Evolutionary conservation across 805 yeast genomes (phyloP), one percentile per base, ranked within the genome.

Genomic region (Saturnispora quitensis): DNA sequence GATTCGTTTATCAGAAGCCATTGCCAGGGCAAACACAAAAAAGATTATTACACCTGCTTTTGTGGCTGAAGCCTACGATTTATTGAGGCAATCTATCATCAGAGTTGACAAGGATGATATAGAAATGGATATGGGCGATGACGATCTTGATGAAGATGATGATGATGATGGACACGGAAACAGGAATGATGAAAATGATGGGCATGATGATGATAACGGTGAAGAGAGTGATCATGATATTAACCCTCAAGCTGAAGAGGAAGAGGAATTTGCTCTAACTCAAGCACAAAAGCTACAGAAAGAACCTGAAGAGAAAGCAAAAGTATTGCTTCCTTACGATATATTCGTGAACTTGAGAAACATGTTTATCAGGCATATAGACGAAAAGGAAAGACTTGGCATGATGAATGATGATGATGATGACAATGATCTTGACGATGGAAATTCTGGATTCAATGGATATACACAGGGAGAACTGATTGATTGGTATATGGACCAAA

Each of bases 21-120:
- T 93, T 68, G 98, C 99, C 1, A 77, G 96, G 58, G 97, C 98
- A 27, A 93, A 91, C 68, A 90, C 98, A 69, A 86, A 90, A 18
- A 93, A 87, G 56, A 89, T 82, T 56, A 84, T 89, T 50, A 81
- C 91, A 0, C 87, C 91, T 7, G 75, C 76, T 35, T 87, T 89
- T 66, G 98, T 91, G 44, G 85, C 90, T 3, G 98, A 93, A 65
- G 99, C 99, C 0, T 89, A 86, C 66, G 91, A 86, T 61, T 72
- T 93, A 56, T 73, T 93, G 60, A 81, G 93, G 65, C 95, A 89
- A 68, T 86, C 96, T 38, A 90, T 91, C 55, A 89, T 93, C 60
- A 81, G 93, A 55, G 97, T 91, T 40, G 97, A 93, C 65, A 85
- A 84, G 66, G 98, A 91, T 59, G 98, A 91, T 65, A 77, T 91